Conservation (phyloP, 805 yeast species). For the Saturnispora sanitii region DNA sequence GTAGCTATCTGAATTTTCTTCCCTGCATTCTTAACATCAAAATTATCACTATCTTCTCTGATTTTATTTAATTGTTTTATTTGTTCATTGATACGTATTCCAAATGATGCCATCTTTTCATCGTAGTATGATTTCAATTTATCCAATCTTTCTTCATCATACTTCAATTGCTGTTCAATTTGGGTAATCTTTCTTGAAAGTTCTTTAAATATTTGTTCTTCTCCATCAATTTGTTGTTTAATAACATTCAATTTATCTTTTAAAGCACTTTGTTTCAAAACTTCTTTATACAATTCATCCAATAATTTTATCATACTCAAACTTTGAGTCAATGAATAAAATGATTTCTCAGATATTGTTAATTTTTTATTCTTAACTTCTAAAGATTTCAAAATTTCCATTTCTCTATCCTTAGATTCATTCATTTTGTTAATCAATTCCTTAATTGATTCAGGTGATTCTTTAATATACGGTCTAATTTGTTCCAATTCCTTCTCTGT, state of each 20-base stretch:
- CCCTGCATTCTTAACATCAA: slow-evolving; percentile 39
- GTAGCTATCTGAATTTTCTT: slow-evolving; percentile 38
- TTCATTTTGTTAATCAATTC: slow-evolving; percentile 45
- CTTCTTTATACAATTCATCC: slow-evolving; percentile 42
- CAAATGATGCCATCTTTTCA: slow-evolving; percentile 35
- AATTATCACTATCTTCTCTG: slow-evolving; percentile 37
- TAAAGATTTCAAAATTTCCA: slow-evolving; percentile 29
- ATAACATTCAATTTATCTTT: slow-evolving; percentile 20
- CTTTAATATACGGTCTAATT: slow-evolving; percentile 48
- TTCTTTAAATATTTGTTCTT: slow-evolving; percentile 34
- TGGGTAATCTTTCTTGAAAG: slow-evolving; percentile 36
- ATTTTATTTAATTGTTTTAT: slow-evolving; percentile 38
- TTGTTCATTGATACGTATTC: slow-evolving; percentile 34
- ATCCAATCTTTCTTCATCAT: slow-evolving; percentile 37
- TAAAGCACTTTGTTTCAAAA: slow-evolving; percentile 31
- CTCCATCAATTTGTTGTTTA: slow-evolving; percentile 28
- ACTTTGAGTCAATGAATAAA: slow-evolving; percentile 42
- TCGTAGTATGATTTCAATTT: slow-evolving; percentile 35
- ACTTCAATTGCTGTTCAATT: slow-evolving; percentile 39
- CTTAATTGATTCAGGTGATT: slow-evolving; percentile 46
- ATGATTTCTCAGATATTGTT: slow-evolving; percentile 46
- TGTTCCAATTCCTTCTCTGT: slow-evolving; percentile 49
- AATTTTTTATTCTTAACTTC: slow-evolving; percentile 43
- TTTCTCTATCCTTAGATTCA: slow-evolving; percentile 33
- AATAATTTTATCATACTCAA: slow-evolving; percentile 33